These are phyloP conservation scores for Populus hybrid DNA, from an alignment of 441 rosid species.

Conservation along the genomic window DNA sequence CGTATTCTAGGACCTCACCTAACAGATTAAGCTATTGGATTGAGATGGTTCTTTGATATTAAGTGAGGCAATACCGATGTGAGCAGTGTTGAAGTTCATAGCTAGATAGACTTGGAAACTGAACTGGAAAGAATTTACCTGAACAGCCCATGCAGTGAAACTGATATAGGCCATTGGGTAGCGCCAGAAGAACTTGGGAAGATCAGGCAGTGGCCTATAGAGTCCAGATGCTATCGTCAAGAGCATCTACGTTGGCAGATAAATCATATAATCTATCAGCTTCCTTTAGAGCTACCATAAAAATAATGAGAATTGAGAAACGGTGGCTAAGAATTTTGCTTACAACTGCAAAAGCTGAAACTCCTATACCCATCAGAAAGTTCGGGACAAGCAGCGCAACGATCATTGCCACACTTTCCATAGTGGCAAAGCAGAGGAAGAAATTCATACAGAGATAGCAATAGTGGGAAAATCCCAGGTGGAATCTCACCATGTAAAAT, in stretches of 20 bases:
- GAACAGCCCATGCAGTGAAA: conserved; percentile 7
- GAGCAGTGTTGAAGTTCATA: conserved; percentile 8
- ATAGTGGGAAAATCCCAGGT: conserved; percentile 49
- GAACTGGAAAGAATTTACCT: conserved; percentile 40
- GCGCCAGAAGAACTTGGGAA: conserved; percentile 8
- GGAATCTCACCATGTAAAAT: conserved; percentile 60
- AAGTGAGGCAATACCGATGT: no score
- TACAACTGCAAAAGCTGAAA: conserved; percentile 18
- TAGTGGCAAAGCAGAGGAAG: conserved; percentile 44
- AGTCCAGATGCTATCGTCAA: conserved; percentile 64
- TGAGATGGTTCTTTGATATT: no score
- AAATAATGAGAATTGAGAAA: not conserved
- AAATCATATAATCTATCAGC: not conserved
- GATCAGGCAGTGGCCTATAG: conserved; percentile 42
- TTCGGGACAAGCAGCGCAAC: conserved; percentile 76
- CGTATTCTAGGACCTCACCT: no score
- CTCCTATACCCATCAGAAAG: conserved; percentile 76
- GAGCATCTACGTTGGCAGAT: not conserved
- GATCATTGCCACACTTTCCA: conserved; percentile 82
- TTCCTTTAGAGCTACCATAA: not conserved
- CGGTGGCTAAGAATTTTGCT: not conserved
- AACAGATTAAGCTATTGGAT: no score
- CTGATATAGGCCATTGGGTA: conserved; percentile 8
- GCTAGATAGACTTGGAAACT: conserved; percentile 11
- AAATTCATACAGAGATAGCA: conserved; percentile 47